These are phyloP conservation scores for Diplodia corticola DNA, from an alignment of 2,329 filamentous ascomycete species.

Conservation along the genomic window DNA sequence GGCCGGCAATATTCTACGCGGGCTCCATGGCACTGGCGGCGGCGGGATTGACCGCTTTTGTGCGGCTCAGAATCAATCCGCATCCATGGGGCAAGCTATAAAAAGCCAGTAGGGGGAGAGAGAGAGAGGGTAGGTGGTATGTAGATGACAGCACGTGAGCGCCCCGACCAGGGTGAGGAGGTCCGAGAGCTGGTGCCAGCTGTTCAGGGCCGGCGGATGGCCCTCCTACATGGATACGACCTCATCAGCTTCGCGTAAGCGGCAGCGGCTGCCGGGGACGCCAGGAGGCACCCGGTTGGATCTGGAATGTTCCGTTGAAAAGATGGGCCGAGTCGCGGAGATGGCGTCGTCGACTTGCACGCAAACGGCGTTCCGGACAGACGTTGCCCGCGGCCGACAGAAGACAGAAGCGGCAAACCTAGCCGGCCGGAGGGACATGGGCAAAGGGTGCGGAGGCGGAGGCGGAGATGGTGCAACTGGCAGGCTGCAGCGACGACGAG, in stretches of 20 bases:
- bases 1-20: constrained; percentile 26
- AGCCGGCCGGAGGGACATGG: not conserved
- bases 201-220: not conserved
- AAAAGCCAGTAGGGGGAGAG: not conserved
- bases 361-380: not conserved
- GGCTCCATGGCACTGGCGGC: constrained; percentile 24
- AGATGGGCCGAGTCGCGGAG: constrained; percentile 14
- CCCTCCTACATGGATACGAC: constrained; percentile 7
- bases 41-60: constrained; percentile 23
- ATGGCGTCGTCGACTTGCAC: constrained; percentile 6
- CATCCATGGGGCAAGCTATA: constrained; percentile 23
- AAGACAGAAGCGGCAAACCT: not conserved
- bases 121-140: not conserved
- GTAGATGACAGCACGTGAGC: constrained; percentile 7
- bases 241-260: constrained; percentile 10
- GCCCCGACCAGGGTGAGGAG: not conserved
- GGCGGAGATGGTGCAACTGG: too few relatives aligned
- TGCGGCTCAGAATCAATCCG: constrained; percentile 24
- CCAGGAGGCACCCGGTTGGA: constrained; percentile 8
- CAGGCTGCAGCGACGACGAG: not conserved
- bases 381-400: not conserved
- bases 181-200: constrained; percentile 7
- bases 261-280: not conserved
- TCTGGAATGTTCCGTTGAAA: constrained; percentile 19
- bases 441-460: not conserved